These are phyloP conservation scores for Mimosa pudica DNA, from an alignment of 306 rosid species.

Conservation along the genomic window DNA sequence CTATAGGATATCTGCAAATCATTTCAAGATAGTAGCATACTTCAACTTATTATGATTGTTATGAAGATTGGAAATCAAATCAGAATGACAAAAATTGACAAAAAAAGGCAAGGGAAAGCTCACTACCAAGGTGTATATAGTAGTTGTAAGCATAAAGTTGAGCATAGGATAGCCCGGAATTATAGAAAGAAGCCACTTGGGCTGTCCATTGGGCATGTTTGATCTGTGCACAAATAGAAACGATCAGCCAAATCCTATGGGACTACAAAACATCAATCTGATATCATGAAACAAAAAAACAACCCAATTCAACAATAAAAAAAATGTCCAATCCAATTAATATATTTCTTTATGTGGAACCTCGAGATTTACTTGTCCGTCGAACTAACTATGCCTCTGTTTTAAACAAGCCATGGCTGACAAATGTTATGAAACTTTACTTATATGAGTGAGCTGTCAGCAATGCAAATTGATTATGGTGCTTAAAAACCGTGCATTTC, in stretches of 20 bases:
- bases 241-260: conserved; percentile 24
- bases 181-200: conserved; percentile 94
- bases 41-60: conserved; percentile 25
- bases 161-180: conserved; percentile 89
- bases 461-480: background rate
- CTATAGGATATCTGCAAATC: conserved; percentile 76
- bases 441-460: conserved; percentile 12
- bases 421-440: conserved; percentile 25
- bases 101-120: conserved; percentile 21
- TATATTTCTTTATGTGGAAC: conserved; percentile 9
- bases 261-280: conserved; percentile 14
- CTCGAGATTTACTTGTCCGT: conserved; percentile 4
- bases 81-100: conserved; percentile 1
- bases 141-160: conserved; percentile 90
- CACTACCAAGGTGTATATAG: conserved; percentile 75
- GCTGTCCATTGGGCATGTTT: conserved; percentile 88
- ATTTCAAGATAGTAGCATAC: conserved; percentile 38
- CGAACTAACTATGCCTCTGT: conserved; percentile 31
- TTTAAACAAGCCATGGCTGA: conserved; percentile 16
- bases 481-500: conserved; percentile 30
- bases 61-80: conserved; percentile 25
- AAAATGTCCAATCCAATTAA: conserved; percentile 4
- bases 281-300: conserved; percentile 26
- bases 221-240: conserved; percentile 58
- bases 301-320: conserved; percentile 5